Percentiles rank a stretch among this genome's conserved stretches.
These are phyloP conservation scores for Lactarius tabidus DNA, from an alignment of 768 basidiomycete genomes.

Conservation along the genomic window DNA sequence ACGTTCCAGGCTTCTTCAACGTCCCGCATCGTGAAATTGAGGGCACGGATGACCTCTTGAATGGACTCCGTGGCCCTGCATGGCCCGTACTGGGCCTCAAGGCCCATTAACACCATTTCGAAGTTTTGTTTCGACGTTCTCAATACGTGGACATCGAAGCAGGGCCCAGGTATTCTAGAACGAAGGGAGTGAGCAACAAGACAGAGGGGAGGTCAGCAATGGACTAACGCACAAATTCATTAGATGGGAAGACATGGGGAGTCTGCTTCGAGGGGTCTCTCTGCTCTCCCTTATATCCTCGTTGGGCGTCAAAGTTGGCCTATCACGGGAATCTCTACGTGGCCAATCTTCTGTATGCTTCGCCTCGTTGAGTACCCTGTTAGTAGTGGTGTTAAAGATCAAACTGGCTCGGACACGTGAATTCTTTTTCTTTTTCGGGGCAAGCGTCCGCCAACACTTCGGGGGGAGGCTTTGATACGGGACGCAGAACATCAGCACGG, in stretches of 20 bases:
- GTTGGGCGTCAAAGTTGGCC: not conserved
- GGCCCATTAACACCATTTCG: not conserved
- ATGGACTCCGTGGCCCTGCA: not conserved
- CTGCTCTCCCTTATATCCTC: not conserved
- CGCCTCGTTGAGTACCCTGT: not conserved
- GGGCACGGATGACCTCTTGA: not conserved
- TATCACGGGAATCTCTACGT: not conserved
- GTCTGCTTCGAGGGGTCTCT: not conserved
- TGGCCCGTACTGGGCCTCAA: not conserved
- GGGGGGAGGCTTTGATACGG: not conserved
- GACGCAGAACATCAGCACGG: not conserved
- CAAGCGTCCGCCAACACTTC: not conserved
- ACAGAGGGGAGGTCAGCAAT: not conserved
- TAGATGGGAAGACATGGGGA: conserved; percentile 2
- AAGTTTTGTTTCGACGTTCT: not conserved
- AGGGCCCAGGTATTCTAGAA: not conserved
- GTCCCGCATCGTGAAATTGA: conserved; percentile 1
- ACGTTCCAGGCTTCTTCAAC: conserved; percentile 2
- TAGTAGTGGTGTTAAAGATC: not conserved
- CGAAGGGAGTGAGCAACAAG: not conserved
- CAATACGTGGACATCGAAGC: conserved; percentile 9
- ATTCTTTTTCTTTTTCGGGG: not conserved
- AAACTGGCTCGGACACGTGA: not conserved
- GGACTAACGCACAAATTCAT: conserved; percentile 1
- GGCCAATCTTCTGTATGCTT: not conserved